These are phyloP conservation scores for Cucurbitaria berberidis DNA, from an alignment of 2,329 filamentous ascomycete genomes.

Conservation along the genomic window DNA sequence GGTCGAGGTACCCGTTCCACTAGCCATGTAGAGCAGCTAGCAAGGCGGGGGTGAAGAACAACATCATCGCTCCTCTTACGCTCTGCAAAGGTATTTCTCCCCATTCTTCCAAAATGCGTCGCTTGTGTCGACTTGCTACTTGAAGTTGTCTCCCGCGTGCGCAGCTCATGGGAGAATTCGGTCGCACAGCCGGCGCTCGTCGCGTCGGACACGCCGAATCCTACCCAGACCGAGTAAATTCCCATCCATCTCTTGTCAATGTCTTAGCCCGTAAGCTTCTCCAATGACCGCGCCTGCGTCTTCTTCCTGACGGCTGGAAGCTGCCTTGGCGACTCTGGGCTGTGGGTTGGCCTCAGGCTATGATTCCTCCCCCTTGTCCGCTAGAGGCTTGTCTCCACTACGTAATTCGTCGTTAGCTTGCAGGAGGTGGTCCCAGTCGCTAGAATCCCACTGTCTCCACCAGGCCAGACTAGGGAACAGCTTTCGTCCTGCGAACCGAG, in stretches of 20 bases:
- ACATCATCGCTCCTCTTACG: neutral
- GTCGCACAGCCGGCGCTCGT: conserved; percentile 6
- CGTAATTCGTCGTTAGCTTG: conserved; percentile 14
- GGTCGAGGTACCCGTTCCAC: conserved; percentile 4
- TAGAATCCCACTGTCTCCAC: neutral
- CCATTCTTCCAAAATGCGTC: neutral
- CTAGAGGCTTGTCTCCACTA: conserved; percentile 37
- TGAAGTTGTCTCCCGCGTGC: neutral
- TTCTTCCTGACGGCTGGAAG: conserved; percentile 14
- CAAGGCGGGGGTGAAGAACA: neutral
- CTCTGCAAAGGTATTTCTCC: neutral
- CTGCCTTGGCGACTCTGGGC: conserved; percentile 41
- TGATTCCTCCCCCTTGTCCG: conserved; percentile 20
- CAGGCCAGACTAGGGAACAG: neutral
- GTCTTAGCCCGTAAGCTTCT: conserved; percentile 34
- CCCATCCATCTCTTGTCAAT: conserved; percentile 30
- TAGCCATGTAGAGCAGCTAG: neutral
- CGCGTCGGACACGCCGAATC: conserved; percentile 33
- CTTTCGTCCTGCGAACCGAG: neutral
- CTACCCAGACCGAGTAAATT: conserved; percentile 10
- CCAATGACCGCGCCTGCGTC: conserved; percentile 30
- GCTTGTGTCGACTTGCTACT: neutral
- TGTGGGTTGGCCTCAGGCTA: conserved; percentile 30
- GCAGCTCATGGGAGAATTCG: conserved; percentile 2
- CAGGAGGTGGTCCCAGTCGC: neutral